A percentile compares a stretch with the other conserved stretches of the same genome.
Conservation (phyloP, 495 filamentous ascomycete genomes). For the Trichoderma parareesei region DNA sequence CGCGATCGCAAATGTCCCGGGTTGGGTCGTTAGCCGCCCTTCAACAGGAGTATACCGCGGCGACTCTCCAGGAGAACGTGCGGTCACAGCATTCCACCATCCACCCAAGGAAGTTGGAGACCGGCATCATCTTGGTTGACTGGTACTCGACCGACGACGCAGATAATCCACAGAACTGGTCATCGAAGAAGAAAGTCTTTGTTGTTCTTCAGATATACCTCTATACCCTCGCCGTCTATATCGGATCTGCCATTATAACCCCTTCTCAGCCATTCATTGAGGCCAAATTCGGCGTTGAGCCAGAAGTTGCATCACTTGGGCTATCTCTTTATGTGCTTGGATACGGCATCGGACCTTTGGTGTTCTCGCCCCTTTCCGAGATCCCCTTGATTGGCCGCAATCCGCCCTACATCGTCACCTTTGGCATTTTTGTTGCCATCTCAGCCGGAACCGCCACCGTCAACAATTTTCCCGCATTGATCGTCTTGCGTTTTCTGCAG, state of each 20-base stretch:
- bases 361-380: neutral
- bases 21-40: neutral
- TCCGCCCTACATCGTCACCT: conserved; percentile 62
- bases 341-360: neutral
- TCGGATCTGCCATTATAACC: neutral
- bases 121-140: neutral
- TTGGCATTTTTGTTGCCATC: conserved; percentile 63
- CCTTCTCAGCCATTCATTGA: neutral
- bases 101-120: neutral
- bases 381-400: conserved; percentile 59
- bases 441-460: conserved; percentile 69
- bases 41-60: neutral
- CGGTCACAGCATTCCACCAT: neutral
- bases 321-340: neutral
- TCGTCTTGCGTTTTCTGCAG: conserved; percentile 66
- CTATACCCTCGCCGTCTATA: neutral
- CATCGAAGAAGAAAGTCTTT: neutral
- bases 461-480: conserved; percentile 60
- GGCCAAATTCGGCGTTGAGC: neutral
- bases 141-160: neutral
- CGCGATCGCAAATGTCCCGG: neutral
- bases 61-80: neutral
- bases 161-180: neutral
- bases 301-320: neutral
- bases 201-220: neutral